These are phyloP conservation scores for Saussurea involucrata DNA, from an alignment of 129 eudicot genomes.

Conservation along the genomic window DNA sequence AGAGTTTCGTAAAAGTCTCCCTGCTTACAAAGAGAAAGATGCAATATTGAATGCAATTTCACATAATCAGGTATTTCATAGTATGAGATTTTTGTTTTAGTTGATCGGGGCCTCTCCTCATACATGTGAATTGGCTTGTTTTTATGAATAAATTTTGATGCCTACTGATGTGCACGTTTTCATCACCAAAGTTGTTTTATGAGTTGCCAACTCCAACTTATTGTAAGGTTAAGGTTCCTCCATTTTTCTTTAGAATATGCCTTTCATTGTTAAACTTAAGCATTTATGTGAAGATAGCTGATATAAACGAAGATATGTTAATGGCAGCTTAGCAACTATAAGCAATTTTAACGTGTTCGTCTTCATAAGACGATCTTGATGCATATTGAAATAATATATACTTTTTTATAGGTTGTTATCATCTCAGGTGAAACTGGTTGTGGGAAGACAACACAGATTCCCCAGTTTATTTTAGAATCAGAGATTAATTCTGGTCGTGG, in stretches of 20 bases:
- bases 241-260: neutral
- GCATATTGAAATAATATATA: constrained; percentile 2
- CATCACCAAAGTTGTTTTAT: neutral
- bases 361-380: constrained; percentile 1
- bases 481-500: constrained; percentile 72
- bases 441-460: constrained; percentile 98
- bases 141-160: neutral
- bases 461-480: constrained; percentile 89
- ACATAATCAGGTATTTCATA: constrained; percentile 61
- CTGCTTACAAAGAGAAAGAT: constrained; percentile 89
- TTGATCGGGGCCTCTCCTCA: neutral
- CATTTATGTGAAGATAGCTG: neutral
- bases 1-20: constrained; percentile 75
- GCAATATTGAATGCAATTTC: constrained; percentile 69
- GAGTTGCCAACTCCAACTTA: neutral
- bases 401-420: constrained; percentile 66
- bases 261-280: neutral
- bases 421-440: constrained; percentile 99
- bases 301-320: neutral
- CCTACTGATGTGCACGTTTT: neutral
- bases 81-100: neutral
- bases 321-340: neutral
- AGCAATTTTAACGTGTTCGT: neutral
- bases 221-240: neutral
- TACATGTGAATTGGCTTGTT: neutral